Conservation (phyloP, 768 basidiomycete genomes). For the Kwoniella europaea region DNA sequence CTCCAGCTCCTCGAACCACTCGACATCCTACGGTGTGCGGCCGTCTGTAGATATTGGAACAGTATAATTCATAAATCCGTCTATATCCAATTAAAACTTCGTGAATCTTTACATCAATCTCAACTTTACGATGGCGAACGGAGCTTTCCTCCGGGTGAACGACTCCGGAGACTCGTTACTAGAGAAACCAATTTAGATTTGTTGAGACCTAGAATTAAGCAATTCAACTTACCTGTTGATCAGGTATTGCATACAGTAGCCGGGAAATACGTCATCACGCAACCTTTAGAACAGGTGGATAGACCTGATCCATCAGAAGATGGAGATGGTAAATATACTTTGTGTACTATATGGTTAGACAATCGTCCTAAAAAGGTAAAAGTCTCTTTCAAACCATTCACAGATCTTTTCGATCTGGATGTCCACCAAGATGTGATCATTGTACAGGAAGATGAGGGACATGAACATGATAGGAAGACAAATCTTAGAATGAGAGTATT, state of each 20-base stretch:
- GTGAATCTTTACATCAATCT: slow-evolving; percentile 12
- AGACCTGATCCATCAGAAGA: not conserved
- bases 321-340: slow-evolving; percentile 3
- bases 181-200: slow-evolving; percentile 17
- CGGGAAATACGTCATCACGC: slow-evolving; percentile 17
- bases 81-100: slow-evolving; percentile 10
- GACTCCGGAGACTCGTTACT: slow-evolving; percentile 3
- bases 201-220: not conserved
- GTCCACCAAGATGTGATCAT: slow-evolving; percentile 18
- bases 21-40: slow-evolving; percentile 8
- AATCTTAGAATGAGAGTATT: slow-evolving; percentile 3
- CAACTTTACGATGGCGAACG: not conserved
- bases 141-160: not conserved
- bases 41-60: slow-evolving; percentile 7
- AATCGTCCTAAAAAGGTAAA: slow-evolving; percentile 5
- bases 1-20: not conserved
- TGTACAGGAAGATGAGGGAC: slow-evolving; percentile 3
- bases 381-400: slow-evolving; percentile 11
- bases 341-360: slow-evolving; percentile 14
- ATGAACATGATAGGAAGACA: not conserved
- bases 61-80: slow-evolving; percentile 2
- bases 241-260: slow-evolving; percentile 11
- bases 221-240: slow-evolving; percentile 1
- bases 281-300: slow-evolving; percentile 1
- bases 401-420: slow-evolving; percentile 16